Conservation (phyloP, 2,329 filamentous ascomycete genomes). For the Cryphonectria radicalis region DNA sequence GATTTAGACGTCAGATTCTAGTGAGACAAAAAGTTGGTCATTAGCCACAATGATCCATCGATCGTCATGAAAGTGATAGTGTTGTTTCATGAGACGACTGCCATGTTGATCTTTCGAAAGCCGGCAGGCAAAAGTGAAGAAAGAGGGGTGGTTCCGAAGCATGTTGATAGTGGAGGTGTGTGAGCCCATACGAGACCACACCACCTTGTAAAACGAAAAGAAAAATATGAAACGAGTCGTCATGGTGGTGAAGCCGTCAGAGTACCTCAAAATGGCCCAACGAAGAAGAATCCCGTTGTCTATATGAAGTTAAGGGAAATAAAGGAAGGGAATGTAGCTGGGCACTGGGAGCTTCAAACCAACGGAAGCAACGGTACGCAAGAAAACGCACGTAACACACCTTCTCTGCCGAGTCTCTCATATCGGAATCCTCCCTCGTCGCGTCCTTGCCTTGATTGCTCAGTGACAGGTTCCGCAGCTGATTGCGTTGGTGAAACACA, state of each 20-base stretch:
- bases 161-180: neutral
- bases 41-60: slow-evolving; percentile 10
- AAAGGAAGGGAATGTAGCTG: neutral
- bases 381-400: slow-evolving; percentile 20
- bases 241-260: neutral
- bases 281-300: neutral
- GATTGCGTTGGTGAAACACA: slow-evolving; percentile 62
- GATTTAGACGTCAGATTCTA: slow-evolving; percentile 24
- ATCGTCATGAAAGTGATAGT: neutral
- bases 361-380: slow-evolving; percentile 21
- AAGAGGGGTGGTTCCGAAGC: neutral
- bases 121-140: neutral
- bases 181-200: neutral
- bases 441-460: slow-evolving; percentile 46
- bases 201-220: neutral
- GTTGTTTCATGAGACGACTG: neutral
- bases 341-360: neutral
- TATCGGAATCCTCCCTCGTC: slow-evolving; percentile 31
- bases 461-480: slow-evolving; percentile 57
- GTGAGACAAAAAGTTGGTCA: slow-evolving; percentile 17
- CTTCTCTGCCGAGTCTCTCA: slow-evolving; percentile 30
- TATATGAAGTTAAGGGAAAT: neutral
- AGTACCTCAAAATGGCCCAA: neutral
- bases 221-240: too few relatives aligned
- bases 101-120: neutral